phyloP scores from a whole-genome alignment of 2,329 filamentous ascomycete genomes.

The Penicillium expansum region DNA sequence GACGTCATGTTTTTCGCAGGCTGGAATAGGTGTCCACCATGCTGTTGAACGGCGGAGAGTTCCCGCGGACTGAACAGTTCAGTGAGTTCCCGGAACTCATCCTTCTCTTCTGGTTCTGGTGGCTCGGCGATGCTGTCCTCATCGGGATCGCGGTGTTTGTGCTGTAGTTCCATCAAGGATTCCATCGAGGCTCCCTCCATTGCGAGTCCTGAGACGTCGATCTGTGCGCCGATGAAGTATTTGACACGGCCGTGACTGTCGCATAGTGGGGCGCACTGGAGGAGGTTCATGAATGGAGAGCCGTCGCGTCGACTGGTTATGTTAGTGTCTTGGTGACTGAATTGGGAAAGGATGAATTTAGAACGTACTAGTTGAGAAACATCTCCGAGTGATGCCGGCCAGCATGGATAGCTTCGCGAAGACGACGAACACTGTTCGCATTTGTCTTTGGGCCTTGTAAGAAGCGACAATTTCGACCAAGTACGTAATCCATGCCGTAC shows the following conservation, averaged over 20 bases:
- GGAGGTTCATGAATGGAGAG: constrained; percentile 72
- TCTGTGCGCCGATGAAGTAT: constrained; percentile 70
- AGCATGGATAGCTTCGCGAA: constrained; percentile 59
- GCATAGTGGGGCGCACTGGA: constrained; percentile 70
- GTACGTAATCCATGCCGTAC: constrained; percentile 69
- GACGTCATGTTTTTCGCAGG: constrained; percentile 11
- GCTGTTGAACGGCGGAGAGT: constrained; percentile 61
- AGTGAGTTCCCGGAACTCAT: constrained; percentile 64
- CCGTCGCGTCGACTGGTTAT: constrained; percentile 63
- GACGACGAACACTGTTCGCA: constrained; percentile 58
- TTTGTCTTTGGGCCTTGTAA: constrained; percentile 73
- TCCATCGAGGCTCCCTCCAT: constrained; percentile 66
- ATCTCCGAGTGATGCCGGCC: constrained; percentile 72
- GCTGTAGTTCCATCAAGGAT: constrained; percentile 53
- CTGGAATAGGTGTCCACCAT: constrained; percentile 55
- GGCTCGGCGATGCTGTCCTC: constrained; percentile 28
- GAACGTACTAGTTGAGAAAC: constrained; percentile 67
- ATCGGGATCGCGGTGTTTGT: constrained; percentile 30
- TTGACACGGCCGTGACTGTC: constrained; percentile 65
- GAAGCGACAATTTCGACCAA: constrained; percentile 76
- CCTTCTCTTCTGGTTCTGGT: constrained; percentile 42
- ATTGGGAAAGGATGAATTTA: background rate
- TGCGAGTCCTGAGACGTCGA: constrained; percentile 67
- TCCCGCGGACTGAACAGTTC: constrained; percentile 70
- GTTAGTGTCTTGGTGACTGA: background rate